phyloP scores from a whole-genome alignment of 148 eudicot genomes.

The Rhododendron ferrugineum region DNA sequence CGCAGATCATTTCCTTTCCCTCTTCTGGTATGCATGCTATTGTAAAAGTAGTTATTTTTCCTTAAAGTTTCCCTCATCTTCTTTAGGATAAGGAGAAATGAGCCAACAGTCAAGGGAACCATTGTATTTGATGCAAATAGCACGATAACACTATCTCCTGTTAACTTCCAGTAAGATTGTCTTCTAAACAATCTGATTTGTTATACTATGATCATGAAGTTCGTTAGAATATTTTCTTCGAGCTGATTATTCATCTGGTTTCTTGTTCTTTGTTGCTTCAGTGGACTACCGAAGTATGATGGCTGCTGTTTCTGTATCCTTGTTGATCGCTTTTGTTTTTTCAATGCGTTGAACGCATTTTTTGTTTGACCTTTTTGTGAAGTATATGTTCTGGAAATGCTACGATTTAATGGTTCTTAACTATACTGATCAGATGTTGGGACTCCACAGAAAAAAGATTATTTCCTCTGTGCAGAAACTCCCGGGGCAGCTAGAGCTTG shows the following conservation, averaged over 20 bases:
- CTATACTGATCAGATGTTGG: conserved; percentile 67
- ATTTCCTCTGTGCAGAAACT: conserved; percentile 97
- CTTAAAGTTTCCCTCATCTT: background rate
- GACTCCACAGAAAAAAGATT: conserved; percentile 95
- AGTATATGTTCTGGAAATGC: background rate
- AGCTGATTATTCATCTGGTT: conserved; percentile 17
- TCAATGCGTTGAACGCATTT: background rate
- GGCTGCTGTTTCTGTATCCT: conserved; percentile 99
- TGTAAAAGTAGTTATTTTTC: background rate
- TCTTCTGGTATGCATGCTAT: background rate
- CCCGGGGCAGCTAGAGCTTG: conserved; percentile 97
- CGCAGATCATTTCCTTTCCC: background rate
- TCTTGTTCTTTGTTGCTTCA: conserved; percentile 32
- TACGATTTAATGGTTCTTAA: conserved; percentile 33
- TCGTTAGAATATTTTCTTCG: background rate
- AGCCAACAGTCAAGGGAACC: conserved; percentile 80
- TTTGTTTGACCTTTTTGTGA: background rate
- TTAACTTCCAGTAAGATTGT: conserved; percentile 89
- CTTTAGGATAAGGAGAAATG: conserved; percentile 84
- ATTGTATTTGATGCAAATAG: conserved; percentile 85
- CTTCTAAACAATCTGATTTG: background rate
- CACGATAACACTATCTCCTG: conserved; percentile 84
- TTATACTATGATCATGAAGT: background rate
- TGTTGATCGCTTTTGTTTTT: background rate
- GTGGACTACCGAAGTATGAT: conserved; percentile 93